Percentiles rank a stretch among this genome's conserved stretches.
Evolutionary conservation across 345 rosid species (phyloP).

Genomic region (Streptanthus diversifolius): DNA sequence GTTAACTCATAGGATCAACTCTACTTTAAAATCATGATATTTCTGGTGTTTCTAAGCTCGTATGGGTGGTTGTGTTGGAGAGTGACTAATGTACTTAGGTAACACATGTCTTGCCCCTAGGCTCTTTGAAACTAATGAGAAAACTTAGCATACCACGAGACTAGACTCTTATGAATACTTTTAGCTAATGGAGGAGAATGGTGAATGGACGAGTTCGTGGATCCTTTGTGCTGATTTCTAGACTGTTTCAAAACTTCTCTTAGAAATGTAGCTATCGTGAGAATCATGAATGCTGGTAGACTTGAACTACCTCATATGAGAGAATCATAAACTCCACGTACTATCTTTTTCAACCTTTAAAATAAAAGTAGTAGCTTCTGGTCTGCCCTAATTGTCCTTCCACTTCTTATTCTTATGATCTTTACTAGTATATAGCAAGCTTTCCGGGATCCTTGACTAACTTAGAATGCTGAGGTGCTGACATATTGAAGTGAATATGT

Average conservation of each 20-base stretch:
- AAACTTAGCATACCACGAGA: neutral
- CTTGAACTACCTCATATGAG: neutral
- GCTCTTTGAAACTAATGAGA: neutral
- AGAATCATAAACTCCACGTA: neutral
- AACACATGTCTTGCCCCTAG: neutral
- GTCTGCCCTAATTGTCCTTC: neutral
- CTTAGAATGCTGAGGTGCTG: neutral
- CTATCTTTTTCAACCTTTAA: neutral
- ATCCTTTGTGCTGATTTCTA: neutral
- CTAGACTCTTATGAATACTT: neutral
- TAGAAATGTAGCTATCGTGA: neutral
- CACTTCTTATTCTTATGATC: neutral
- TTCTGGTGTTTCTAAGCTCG: conserved; percentile 1
- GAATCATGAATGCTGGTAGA: neutral
- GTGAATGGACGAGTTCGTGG: neutral
- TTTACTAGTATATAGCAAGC: neutral
- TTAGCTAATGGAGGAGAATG: neutral
- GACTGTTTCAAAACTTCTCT: neutral
- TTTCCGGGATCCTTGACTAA: conserved; percentile 5
- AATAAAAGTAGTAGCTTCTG: conserved; percentile 1
- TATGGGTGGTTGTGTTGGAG: conserved; percentile 4
- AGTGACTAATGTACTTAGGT: neutral
- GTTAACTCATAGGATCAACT: conserved; percentile 51
- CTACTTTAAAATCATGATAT: conserved; percentile 11
- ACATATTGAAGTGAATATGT: neutral